Percentiles rank a stretch among this genome's conserved stretches.
phyloP scores from a whole-genome alignment of 2,329 filamentous ascomycete genomes.

The Ophiostoma sp. region DNA sequence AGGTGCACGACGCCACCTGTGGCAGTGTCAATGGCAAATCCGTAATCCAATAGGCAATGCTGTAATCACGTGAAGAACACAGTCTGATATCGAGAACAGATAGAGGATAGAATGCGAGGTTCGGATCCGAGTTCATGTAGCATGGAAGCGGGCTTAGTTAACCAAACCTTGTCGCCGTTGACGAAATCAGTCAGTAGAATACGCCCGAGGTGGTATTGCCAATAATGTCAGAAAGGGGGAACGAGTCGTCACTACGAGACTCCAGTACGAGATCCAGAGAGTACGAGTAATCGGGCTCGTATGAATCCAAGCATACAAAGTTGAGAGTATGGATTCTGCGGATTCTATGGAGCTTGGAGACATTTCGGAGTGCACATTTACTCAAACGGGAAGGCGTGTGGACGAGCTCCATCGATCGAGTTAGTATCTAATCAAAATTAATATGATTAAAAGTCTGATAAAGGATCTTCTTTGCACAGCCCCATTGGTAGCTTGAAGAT shows the following conservation, averaged over 20 bases:
- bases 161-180: constrained; percentile 7
- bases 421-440: not conserved
- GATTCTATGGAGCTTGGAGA: not conserved
- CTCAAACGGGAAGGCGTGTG: constrained; percentile 11
- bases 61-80: not conserved
- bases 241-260: not conserved
- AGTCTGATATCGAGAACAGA: too few species aligned
- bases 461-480: constrained; percentile 5
- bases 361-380: not conserved
- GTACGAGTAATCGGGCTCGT: too few species aligned
- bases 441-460: not conserved
- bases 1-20: not conserved
- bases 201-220: not conserved
- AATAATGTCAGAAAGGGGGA: not conserved
- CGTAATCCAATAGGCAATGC: not conserved
- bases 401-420: not conserved
- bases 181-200: not conserved
- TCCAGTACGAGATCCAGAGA: too few species aligned
- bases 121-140: not conserved
- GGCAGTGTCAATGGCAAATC: not conserved
- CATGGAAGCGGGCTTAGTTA: not conserved
- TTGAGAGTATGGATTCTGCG: too few species aligned
- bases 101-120: not conserved
- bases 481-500: not conserved
- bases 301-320: too few species aligned